Conservation (phyloP, 805 yeast species). For the Jamesozyma piceae region DNA sequence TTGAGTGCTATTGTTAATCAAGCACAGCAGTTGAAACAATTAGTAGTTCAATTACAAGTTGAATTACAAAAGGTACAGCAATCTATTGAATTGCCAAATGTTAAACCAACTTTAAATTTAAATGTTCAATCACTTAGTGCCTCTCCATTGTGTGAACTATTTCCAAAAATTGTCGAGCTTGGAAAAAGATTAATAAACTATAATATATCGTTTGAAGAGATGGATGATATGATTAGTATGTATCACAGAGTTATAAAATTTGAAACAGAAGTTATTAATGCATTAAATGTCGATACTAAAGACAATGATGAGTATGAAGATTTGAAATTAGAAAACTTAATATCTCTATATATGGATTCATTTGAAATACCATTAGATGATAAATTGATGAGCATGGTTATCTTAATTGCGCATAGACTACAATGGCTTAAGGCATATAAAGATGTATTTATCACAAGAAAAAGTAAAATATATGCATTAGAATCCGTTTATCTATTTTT, state of each 20-base stretch:
- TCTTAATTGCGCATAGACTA: conserved; percentile 11
- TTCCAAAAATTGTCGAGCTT: background rate
- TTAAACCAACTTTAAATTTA: background rate
- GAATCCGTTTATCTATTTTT: conserved; percentile 11
- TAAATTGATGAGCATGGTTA: conserved; percentile 6
- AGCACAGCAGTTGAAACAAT: background rate
- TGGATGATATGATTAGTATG: background rate
- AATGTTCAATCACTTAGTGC: background rate
- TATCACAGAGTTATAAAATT: background rate
- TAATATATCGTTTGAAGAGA: background rate
- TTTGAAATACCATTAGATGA: conserved; percentile 12
- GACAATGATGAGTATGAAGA: conserved; percentile 37
- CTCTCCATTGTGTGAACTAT: background rate
- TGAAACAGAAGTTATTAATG: background rate
- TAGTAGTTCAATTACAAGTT: background rate
- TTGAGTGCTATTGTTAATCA: background rate
- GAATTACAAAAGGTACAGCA: background rate
- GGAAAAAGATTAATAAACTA: background rate
- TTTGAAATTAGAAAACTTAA: background rate
- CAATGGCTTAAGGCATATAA: conserved; percentile 19
- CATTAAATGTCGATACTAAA: background rate
- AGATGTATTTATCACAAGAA: conserved; percentile 5
- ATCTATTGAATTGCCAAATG: background rate
- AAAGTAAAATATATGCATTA: conserved; percentile 6
- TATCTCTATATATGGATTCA: conserved; percentile 4